Conservation (phyloP, 2,329 filamentous ascomycete genomes). For the Onygena corvina region DNA sequence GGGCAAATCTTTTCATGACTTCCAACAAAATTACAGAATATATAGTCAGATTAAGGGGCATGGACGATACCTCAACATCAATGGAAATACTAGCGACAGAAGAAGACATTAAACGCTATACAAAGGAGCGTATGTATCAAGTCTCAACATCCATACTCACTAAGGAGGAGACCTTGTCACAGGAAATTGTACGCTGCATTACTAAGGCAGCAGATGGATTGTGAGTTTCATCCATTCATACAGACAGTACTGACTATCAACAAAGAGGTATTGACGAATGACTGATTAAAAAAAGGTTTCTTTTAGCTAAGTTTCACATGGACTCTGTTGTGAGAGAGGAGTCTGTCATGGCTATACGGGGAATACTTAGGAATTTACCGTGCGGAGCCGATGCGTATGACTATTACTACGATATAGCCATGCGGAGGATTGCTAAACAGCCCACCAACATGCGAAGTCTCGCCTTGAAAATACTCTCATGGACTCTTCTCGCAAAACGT, state of each 20-base stretch:
- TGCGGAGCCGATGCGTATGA: constrained; percentile 29
- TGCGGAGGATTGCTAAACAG: neutral
- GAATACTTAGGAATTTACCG: neutral
- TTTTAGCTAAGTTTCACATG: neutral
- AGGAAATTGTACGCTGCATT: too few species aligned
- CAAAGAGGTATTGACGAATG: too few species aligned
- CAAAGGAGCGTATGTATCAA: too few species aligned
- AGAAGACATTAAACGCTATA: too few species aligned
- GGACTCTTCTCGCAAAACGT: constrained; percentile 16
- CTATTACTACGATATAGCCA: constrained; percentile 17
- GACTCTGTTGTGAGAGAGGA: neutral
- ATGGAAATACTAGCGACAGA: too few species aligned
- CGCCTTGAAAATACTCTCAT: constrained; percentile 10
- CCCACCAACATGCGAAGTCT: neutral
- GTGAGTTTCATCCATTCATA: neutral
- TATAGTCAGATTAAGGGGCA: too few species aligned
- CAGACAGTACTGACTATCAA: too few species aligned
- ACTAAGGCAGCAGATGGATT: neutral
- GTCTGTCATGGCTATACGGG: neutral
- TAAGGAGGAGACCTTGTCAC: too few species aligned
- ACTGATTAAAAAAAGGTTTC: neutral
- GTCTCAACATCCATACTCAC: too few species aligned
- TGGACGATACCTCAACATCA: too few species aligned
- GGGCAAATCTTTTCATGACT: neutral
- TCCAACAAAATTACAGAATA: neutral